These are phyloP conservation scores for Trametes cinnabarina DNA, from an alignment of 768 basidiomycete genomes.

Conservation along the genomic window DNA sequence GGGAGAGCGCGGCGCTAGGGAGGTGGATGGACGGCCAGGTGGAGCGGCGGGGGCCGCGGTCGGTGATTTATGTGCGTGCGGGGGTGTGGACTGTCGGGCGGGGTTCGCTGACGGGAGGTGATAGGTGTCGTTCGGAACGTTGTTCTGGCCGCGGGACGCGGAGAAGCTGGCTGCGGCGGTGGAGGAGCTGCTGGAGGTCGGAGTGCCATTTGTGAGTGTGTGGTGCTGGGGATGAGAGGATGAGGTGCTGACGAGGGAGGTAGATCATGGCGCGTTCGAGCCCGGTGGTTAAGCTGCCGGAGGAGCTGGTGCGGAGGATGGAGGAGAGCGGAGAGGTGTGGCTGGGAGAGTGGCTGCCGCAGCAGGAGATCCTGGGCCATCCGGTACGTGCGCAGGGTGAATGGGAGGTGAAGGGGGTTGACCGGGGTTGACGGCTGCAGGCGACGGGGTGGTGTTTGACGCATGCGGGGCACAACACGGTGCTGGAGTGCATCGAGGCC, in stretches of 20 bases:
- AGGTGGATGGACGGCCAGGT: slow-evolving; percentile 17
- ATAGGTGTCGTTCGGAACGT: slow-evolving; percentile 1
- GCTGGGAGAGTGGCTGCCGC: slow-evolving; percentile 4
- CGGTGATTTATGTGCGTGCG: slow-evolving; percentile 19
- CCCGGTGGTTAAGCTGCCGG: not conserved
- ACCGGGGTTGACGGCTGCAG: not conserved
- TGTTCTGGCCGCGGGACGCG: slow-evolving; percentile 4
- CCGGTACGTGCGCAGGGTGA: not conserved
- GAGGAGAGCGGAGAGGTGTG: not conserved
- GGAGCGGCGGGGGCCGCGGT: slow-evolving; percentile 13
- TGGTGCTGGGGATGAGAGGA: not conserved
- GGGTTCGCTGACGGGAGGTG: not conserved
- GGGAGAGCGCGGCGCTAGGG: slow-evolving; percentile 1
- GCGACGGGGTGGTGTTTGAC: slow-evolving; percentile 17
- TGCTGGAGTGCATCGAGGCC: slow-evolving; percentile 17
- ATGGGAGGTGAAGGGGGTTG: not conserved
- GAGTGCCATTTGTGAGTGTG: not conserved
- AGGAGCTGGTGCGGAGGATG: not conserved
- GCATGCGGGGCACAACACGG: slow-evolving; percentile 19
- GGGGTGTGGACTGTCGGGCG: not conserved
- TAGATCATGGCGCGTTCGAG: not conserved
- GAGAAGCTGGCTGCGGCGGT: not conserved
- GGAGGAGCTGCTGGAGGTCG: not conserved
- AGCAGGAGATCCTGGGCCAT: slow-evolving; percentile 6
- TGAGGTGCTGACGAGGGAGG: not conserved